Evolutionary conservation across 106 monocot genomes (phyloP).

Genomic region (Phalaenopsis equestris): DNA sequence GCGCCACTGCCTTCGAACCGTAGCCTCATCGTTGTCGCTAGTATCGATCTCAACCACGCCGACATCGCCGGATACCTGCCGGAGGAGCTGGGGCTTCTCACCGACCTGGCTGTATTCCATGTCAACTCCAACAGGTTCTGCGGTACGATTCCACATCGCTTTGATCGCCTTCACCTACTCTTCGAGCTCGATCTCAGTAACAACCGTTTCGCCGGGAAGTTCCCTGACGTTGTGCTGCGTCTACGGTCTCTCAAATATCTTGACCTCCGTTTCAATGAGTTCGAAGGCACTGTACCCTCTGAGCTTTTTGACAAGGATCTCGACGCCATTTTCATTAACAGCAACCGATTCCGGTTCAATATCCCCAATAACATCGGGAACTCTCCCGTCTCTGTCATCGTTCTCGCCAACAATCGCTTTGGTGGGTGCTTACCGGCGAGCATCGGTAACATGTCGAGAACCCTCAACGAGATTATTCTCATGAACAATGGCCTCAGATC

Average conservation of each 20-base stretch:
- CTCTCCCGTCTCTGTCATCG: conserved; percentile 73
- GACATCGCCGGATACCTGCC: conserved; percentile 81
- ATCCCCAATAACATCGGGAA: conserved; percentile 69
- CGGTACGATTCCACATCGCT: conserved; percentile 43
- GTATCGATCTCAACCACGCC: conserved; percentile 78
- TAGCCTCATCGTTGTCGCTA: conserved; percentile 41
- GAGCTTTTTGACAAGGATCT: conserved; percentile 44
- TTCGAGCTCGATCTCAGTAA: conserved; percentile 81
- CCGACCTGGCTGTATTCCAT: conserved; percentile 65
- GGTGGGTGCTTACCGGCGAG: conserved; percentile 76
- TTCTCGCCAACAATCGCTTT: conserved; percentile 71
- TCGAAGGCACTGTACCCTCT: conserved; percentile 46
- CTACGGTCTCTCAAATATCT: conserved; percentile 48
- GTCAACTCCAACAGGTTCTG: conserved; percentile 91
- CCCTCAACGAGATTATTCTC: conserved; percentile 63
- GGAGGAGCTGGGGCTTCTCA: conserved; percentile 57
- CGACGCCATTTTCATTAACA: conserved; percentile 74
- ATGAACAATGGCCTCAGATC: conserved; percentile 56
- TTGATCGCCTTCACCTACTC: conserved; percentile 35
- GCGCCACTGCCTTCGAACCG: conserved; percentile 36
- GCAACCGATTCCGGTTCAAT: conserved; percentile 56
- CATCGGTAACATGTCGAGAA: conserved; percentile 60
- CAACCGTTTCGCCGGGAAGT: conserved; percentile 71
- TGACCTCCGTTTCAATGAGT: conserved; percentile 81
- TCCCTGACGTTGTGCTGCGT: conserved; percentile 59